Percentiles rank a stretch among this genome's conserved stretches.
Conservation (phyloP, 1,284 basidiomycete genomes). For the Trametes pubescens region DNA sequence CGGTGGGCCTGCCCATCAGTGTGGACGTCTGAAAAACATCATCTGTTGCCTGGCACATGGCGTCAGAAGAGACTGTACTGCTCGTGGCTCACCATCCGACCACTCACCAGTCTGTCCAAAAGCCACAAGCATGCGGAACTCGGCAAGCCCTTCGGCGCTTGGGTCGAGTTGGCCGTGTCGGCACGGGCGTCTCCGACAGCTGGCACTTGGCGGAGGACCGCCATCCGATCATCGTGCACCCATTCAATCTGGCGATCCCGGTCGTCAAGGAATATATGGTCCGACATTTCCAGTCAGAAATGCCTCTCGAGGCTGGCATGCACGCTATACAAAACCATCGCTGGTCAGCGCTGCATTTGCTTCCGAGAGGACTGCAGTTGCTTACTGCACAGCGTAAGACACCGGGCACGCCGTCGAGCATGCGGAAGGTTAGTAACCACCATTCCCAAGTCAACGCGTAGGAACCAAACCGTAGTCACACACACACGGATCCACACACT, state of each 20-base stretch:
- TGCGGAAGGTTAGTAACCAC: too few relatives aligned
- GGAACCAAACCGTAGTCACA: neutral
- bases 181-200: slow-evolving; percentile 1
- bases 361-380: neutral
- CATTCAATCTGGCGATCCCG: slow-evolving; percentile 2
- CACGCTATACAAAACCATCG: neutral
- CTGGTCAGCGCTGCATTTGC: slow-evolving; percentile 8
- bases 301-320: neutral
- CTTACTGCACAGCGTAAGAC: slow-evolving; percentile 1
- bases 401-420: too few relatives aligned
- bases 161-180: slow-evolving; percentile 3
- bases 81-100: neutral
- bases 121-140: neutral
- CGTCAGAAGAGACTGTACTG: too few relatives aligned
- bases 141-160: slow-evolving; percentile 10
- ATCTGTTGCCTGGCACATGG: too few relatives aligned
- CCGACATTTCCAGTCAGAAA: slow-evolving; percentile 12
- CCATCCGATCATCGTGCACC: slow-evolving; percentile 23
- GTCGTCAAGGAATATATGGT: slow-evolving; percentile 15
- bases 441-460: too few relatives aligned
- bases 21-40: neutral
- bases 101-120: neutral
- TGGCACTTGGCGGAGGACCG: slow-evolving; percentile 3
- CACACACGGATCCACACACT: neutral
- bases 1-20: neutral